Conservation (phyloP, 805 yeast species). For the Kregervanrija delftensis region DNA sequence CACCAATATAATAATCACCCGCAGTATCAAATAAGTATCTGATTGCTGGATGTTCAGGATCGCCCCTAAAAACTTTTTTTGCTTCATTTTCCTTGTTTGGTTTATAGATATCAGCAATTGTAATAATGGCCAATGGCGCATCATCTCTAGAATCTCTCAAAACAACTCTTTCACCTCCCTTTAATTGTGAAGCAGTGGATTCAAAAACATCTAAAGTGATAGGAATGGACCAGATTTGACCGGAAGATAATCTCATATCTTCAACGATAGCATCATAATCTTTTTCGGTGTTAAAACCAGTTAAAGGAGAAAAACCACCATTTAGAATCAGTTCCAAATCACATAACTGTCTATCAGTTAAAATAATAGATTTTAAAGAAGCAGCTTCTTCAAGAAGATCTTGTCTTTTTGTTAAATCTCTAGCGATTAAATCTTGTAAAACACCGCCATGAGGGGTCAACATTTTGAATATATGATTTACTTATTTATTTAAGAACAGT, state of each 20-base stretch:
- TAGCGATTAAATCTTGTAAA: conserved; percentile 74
- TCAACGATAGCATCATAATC: conserved; percentile 67
- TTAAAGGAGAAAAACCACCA: conserved; percentile 89
- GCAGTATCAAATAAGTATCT: conserved; percentile 64
- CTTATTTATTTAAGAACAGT: too few species aligned
- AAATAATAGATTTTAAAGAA: conserved; percentile 37
- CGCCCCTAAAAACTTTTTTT: conserved; percentile 85
- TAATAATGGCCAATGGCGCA: conserved; percentile 70
- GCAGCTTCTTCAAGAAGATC: conserved; percentile 55
- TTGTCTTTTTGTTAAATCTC: conserved; percentile 61
- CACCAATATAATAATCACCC: conserved; percentile 85
- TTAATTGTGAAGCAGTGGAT: conserved; percentile 37
- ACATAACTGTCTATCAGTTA: conserved; percentile 86
- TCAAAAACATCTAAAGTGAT: conserved; percentile 75
- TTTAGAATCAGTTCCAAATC: conserved; percentile 86
- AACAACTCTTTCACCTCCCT: conserved; percentile 57
- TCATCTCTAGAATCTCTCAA: conserved; percentile 80
- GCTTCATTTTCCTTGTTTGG: conserved; percentile 84
- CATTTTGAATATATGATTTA: conserved; percentile 30
- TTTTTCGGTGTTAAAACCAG: conserved; percentile 57
- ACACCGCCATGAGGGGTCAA: conserved; percentile 90
- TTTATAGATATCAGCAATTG: conserved; percentile 69
- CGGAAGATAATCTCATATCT: conserved; percentile 63
- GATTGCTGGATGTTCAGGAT: conserved; percentile 93
- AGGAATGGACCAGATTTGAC: conserved; percentile 87